Percentiles rank a stretch among this genome's conserved stretches.
These are phyloP conservation scores for Aureobasidium musti DNA, from an alignment of 2,329 filamentous ascomycete species.

Conservation along the genomic window DNA sequence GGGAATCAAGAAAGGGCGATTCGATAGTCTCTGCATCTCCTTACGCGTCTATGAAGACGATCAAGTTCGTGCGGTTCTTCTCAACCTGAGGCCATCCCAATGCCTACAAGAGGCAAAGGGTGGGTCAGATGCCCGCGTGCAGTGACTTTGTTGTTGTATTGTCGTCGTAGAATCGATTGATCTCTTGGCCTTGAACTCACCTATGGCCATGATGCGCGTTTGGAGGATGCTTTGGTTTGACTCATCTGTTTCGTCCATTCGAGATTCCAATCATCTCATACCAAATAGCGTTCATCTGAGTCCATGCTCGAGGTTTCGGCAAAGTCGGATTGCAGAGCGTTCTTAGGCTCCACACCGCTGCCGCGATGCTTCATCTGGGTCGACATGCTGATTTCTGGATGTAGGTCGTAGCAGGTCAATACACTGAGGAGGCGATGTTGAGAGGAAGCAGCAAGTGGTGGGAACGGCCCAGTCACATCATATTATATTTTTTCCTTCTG, in stretches of 20 bases:
- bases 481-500: conserved; percentile 26
- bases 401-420: neutral
- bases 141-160: conserved; percentile 38
- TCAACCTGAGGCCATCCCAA: conserved; percentile 39
- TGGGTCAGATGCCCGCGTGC: conserved; percentile 42
- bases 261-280: conserved; percentile 36
- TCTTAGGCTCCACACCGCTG: conserved; percentile 35
- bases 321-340: conserved; percentile 42
- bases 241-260: conserved; percentile 31
- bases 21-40: conserved; percentile 44
- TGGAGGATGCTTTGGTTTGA: conserved; percentile 31
- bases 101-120: conserved; percentile 28
- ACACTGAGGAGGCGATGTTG: neutral
- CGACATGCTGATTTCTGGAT: conserved; percentile 2
- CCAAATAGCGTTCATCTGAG: conserved; percentile 43
- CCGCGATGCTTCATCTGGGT: conserved; percentile 26
- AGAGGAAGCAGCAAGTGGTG: conserved; percentile 14
- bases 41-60: conserved; percentile 46
- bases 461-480: conserved; percentile 19
- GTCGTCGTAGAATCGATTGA: conserved; percentile 17
- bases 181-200: conserved; percentile 37
- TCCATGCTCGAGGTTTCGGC: conserved; percentile 40
- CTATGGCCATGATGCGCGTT: conserved; percentile 31
- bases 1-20: conserved; percentile 32
- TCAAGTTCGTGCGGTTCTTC: conserved; percentile 46